A percentile compares a stretch with the other conserved stretches of the same genome.
phyloP scores from a whole-genome alignment of 768 basidiomycete species.

The Steccherinum ochraceum region DNA sequence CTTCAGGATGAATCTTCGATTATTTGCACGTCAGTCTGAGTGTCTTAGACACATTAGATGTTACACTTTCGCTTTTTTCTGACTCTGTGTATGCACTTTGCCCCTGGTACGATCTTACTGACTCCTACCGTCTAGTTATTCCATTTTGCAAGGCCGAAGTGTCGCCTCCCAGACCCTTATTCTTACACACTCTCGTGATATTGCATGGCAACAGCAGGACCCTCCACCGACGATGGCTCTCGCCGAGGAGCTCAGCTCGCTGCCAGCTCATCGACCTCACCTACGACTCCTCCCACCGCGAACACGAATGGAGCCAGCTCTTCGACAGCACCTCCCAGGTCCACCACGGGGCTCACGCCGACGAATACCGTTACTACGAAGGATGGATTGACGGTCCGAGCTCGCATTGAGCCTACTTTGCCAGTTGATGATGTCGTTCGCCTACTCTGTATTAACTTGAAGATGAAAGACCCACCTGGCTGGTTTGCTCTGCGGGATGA shows the following conservation, averaged over 20 bases:
- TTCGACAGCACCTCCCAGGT: conserved; percentile 14
- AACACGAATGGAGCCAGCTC: not conserved
- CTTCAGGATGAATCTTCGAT: not conserved
- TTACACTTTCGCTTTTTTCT: not conserved
- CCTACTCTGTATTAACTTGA: conserved; percentile 76
- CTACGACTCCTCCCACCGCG: not conserved
- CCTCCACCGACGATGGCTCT: not conserved
- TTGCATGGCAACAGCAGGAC: not conserved
- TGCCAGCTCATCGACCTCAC: not conserved
- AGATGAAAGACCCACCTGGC: conserved; percentile 66
- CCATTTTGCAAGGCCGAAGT: too few species aligned
- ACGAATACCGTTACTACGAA: conserved; percentile 81
- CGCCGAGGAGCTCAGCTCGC: not conserved
- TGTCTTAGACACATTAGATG: not conserved
- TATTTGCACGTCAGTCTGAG: not conserved
- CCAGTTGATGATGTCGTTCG: conserved; percentile 81
- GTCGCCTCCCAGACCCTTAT: too few species aligned
- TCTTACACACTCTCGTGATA: not conserved
- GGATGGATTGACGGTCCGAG: conserved; percentile 69
- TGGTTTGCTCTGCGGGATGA: conserved; percentile 80
- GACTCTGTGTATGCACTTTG: not conserved
- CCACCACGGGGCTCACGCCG: conserved; percentile 53
- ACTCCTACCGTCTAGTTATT: too few species aligned
- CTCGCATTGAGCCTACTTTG: conserved; percentile 79
- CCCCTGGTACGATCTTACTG: too few species aligned